Evolutionary conservation across 805 yeast genomes (phyloP).

Genomic region (Kodamaea jinghongensis): DNA sequence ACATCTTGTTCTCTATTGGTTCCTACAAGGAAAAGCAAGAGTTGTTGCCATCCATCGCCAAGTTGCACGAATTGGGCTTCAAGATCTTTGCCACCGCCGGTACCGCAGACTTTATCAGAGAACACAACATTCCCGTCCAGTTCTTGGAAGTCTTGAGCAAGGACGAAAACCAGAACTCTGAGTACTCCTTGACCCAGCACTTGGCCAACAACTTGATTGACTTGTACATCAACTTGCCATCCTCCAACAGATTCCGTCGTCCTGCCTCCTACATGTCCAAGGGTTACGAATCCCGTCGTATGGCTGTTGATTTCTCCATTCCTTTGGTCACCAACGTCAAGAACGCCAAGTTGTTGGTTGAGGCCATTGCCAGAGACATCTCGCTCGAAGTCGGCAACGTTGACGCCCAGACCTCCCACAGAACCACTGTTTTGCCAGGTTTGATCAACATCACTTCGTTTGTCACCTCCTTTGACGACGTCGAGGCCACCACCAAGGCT

Average conservation of each 20-base stretch:
- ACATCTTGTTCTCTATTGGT: slow-evolving; percentile 90
- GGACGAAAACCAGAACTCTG: slow-evolving; percentile 78
- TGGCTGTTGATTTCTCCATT: slow-evolving; percentile 98
- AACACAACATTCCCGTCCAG: slow-evolving; percentile 91
- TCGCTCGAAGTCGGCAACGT: slow-evolving; percentile 66
- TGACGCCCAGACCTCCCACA: slow-evolving; percentile 90
- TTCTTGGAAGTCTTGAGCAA: slow-evolving; percentile 84
- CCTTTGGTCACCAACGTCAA: slow-evolving; percentile 97
- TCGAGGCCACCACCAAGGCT: slow-evolving; percentile 65
- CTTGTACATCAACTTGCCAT: slow-evolving; percentile 93
- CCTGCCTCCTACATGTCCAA: slow-evolving; percentile 97
- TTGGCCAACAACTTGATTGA: slow-evolving; percentile 96
- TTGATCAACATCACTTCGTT: slow-evolving; percentile 78
- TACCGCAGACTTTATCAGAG: slow-evolving; percentile 96
- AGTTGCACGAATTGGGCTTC: slow-evolving; percentile 79
- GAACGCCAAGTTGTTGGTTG: slow-evolving; percentile 92
- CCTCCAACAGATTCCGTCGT: slow-evolving; percentile 95
- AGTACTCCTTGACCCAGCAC: slow-evolving; percentile 94
- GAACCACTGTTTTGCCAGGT: slow-evolving; percentile 81
- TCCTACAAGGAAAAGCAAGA: slow-evolving; percentile 96
- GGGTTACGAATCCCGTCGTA: slow-evolving; percentile 97
- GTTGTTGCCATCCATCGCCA: slow-evolving; percentile 81
- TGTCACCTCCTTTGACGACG: slow-evolving; percentile 67
- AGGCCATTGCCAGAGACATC: slow-evolving; percentile 79
- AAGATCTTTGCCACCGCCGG: slow-evolving; percentile 97